Conservation (phyloP, 192 early-diverging fungal genomes). For the Backusella parvicylindrica region DNA sequence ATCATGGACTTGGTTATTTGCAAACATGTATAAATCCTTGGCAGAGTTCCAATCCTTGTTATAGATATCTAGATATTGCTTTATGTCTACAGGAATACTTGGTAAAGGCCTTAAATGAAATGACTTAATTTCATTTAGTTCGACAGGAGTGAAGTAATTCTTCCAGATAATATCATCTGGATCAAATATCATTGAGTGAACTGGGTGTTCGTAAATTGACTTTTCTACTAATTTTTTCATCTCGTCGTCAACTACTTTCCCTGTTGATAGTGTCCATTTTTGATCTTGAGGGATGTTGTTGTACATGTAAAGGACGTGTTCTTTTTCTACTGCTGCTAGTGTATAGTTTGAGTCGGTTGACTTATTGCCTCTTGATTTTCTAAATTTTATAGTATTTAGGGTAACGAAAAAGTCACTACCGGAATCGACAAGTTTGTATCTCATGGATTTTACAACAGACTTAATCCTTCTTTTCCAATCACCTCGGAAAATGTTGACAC, state of each 20-base stretch:
- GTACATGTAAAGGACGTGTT: too few species aligned
- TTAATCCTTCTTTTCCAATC: too few species aligned
- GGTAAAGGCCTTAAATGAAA: neutral
- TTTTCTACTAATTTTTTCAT: conserved; percentile 1
- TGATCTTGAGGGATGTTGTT: too few species aligned
- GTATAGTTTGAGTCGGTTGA: too few species aligned
- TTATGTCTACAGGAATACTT: neutral
- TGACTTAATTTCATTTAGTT: neutral
- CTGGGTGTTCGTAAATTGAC: conserved; percentile 8
- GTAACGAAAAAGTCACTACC: too few species aligned
- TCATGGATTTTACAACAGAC: too few species aligned
- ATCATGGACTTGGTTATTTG: neutral
- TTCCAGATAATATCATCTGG: conserved; percentile 3
- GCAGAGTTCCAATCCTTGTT: neutral
- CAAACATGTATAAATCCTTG: neutral
- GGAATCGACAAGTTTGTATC: too few species aligned
- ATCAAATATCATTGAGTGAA: neutral
- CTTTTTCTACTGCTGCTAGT: too few species aligned
- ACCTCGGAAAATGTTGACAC: too few species aligned
- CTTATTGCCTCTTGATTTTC: too few species aligned
- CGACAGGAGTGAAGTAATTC: neutral
- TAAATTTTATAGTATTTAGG: too few species aligned
- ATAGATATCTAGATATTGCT: neutral
- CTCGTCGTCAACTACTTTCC: neutral
- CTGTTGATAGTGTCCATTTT: conserved; percentile 6